Base-by-base conservation (phyloP, 129 eudicot species). In the Centaurea solstitialis region DNA sequence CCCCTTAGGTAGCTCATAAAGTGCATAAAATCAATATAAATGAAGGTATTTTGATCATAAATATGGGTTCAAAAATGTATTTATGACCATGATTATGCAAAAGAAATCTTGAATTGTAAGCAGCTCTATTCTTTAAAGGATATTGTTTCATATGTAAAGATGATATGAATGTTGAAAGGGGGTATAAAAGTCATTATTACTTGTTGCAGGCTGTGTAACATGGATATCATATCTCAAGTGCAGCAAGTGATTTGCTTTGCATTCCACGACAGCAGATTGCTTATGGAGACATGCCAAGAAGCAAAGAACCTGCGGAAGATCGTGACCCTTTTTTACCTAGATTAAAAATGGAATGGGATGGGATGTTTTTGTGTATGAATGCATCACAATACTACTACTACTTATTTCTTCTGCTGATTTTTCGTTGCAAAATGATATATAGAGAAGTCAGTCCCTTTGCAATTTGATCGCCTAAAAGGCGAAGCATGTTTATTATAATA, bases 211-310 rank as follows among this genome's bases (percentile, higher is more conserved):
- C 74, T 95, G 71, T 95, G 99, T 83, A 95, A 95, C 90, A 92
- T 92, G 99, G 99, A 95, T 84, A 95, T 95, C 81, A 95, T 95
- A 67, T 90, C 97, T 20, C 93, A 93, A 68, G 99, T 95, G 72
- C 98, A 93, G 80, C 99, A 95, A 87, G 99, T 95, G 33, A 95
- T 95, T 41, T 95, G 99, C 67, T 95, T 95, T 70, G 99, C 99
- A 0, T 95, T 95, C 65, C 99, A 95, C 45, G 99, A 95, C 78
- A 95, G 99, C 79, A 81, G 90, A 84, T 81, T 95, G 90, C 91
- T 95, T 9, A 95, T 95, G 99, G 99, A 95, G 86, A 95, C 99
- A 0, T 95, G 99, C 69, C 98, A 95, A 91, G 99, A 95, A 88
- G 99, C 99, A 3, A 95, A 95, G 86, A 93, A 93, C 82, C 85